These are phyloP conservation scores for Rhododendron simsii DNA, from an alignment of 148 eudicot species.

Conservation along the genomic window DNA sequence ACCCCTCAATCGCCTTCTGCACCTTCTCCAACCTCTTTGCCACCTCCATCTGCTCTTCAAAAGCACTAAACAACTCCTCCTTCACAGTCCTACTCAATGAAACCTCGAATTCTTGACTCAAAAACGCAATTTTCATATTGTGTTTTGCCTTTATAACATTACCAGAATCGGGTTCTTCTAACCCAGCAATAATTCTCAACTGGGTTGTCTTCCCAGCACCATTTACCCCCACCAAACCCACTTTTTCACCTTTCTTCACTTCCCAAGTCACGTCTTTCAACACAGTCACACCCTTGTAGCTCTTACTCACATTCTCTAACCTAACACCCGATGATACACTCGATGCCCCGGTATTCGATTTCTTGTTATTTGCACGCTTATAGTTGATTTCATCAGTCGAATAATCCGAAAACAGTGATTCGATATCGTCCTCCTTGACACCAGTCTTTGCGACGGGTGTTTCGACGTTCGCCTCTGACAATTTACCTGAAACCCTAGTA, in stretches of 20 bases:
- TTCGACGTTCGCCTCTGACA: constrained; percentile 46
- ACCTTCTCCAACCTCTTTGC: constrained; percentile 74
- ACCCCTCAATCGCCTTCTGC: constrained; percentile 81
- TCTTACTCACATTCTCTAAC: constrained; percentile 76
- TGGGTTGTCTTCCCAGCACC: constrained; percentile 99
- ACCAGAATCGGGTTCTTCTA: constrained; percentile 88
- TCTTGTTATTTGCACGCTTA: constrained; percentile 37
- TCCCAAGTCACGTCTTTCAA: constrained; percentile 87
- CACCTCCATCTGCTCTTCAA: constrained; percentile 89
- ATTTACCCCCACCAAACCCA: constrained; percentile 92
- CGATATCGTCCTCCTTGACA: constrained; percentile 53
- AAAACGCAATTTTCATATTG: constrained; percentile 80
- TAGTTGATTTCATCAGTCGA: constrained; percentile 24
- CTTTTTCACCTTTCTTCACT: constrained; percentile 92
- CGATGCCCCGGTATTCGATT: constrained; percentile 63
- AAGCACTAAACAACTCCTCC: constrained; percentile 89
- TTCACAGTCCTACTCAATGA: constrained; percentile 63
- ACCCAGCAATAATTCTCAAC: constrained; percentile 80
- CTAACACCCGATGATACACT: constrained; percentile 82
- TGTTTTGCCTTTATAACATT: constrained; percentile 80
- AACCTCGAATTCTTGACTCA: constrained; percentile 97
- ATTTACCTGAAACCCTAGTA: constrained; percentile 38
- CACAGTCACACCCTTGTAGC: constrained; percentile 79
- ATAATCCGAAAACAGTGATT: constrained; percentile 59
- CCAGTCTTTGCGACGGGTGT: constrained; percentile 29